Evolutionary conservation across 768 basidiomycete genomes (phyloP), one percentile per base, ranked within the genome.

Genomic region (Auriculariales sp.): DNA sequence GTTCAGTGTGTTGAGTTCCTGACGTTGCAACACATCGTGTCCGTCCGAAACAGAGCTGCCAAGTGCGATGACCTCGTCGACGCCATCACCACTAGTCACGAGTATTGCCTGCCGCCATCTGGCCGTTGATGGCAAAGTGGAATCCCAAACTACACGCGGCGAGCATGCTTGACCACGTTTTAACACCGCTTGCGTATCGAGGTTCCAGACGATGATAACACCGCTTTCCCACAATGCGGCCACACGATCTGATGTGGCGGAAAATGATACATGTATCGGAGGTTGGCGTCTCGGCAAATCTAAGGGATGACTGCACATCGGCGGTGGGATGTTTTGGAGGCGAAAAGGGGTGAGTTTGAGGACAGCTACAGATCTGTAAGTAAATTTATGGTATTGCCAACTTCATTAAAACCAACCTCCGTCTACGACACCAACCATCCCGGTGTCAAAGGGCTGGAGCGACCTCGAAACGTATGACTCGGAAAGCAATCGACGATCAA

Each of bases 311-410:
- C 89, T 82, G 1, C 81, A 86, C 90, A 95, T 93, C 0, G 95
- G 95, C n/a, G 95, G 95, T n/a, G 94, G 95, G 3, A 94, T 75
- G 59, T 95, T 97, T 66, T 94, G 88, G 0, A 78, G 75, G 33
- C 92, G 77, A 73, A 98, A 98, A 14, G 95, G 87, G 2, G 94
- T 99, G 33, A 99, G 68, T 3, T 93, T 75, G 50, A 89, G 66
- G 19, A 68, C 70, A 2, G 77, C 92, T 94, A 61, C 36, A 25
- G 47, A 48, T 36, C n/a, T 15, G 35, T 48, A 32, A 45, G 42
- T 29, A 19, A 31, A 51, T 24, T 47, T 15, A 36, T 29, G 42
- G 50, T 24, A 44, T 1, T 11, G 17, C n/a, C 27, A 28, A 15
- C 48, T 30, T 50, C 28, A n/a, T 31, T 33, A 12, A 46, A 10